Evolutionary conservation across 805 yeast genomes (phyloP), one percentile per base, ranked within the genome.

Genomic region (Yarrowia sp.): DNA sequence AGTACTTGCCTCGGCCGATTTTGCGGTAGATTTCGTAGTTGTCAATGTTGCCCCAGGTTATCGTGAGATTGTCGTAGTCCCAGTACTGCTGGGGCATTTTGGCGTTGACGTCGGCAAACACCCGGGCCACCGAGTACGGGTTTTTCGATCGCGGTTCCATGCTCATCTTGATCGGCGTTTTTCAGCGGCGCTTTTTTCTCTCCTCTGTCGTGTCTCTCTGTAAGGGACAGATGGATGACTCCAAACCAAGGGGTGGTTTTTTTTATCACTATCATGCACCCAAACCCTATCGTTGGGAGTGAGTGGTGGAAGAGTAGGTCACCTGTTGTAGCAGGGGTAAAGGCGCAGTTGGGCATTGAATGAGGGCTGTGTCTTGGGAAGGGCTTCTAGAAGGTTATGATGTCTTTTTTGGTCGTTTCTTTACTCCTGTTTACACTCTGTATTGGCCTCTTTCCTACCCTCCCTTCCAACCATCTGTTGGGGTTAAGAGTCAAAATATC

Each of bases 1-100:
- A 90, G 76, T 93, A 93, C 79, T 92, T 92, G 61, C 98, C 98
- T 68, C 97, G 84, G 12, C 98, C 98, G 63, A 93, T 84, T 76
- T 92, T 92, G 70, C 86, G 86, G 46, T 89, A 83, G 56, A 92
- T 87, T 79, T 93, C 98, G 77, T 92, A 92, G 75, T 89, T 87
- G n/a, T 87, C 85, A 71, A 90, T 96, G 50, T 86, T 81, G 43
- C 95, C 92, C 97, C 97, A 92, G 71, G 86, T 85, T 70, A 93
- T 87, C 63, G 61, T 47, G 20, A 44, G 71, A 72, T 60, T 67
- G 72, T 74, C 84, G 71, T 86, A 86, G 79, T 93, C 97, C 94
- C 97, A 93, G 79, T 91, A 93, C 69, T 85, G 85, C 75, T 86
- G 87, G 42, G 96, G 93, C 78, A 90, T 88, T 61, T 84, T 79